These are phyloP conservation scores for Fusarium armeniacum DNA, from an alignment of 2,329 filamentous ascomycete species.

Conservation along the genomic window DNA sequence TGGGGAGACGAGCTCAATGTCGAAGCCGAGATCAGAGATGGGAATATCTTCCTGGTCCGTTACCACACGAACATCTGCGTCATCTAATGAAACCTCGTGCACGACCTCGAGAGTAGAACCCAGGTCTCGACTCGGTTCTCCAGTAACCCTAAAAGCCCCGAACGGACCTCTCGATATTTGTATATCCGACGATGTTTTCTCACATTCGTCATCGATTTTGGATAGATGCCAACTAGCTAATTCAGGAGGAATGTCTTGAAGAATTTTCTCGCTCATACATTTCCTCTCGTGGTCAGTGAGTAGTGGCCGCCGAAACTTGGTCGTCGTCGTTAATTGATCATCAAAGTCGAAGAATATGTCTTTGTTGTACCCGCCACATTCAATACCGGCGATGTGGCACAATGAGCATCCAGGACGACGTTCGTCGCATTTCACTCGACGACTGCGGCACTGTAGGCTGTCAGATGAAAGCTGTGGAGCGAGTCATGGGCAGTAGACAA, in stretches of 20 bases:
- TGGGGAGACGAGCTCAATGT: background rate
- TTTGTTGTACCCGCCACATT: constrained; percentile 36
- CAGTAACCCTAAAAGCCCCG: constrained; percentile 23
- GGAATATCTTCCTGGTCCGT: background rate
- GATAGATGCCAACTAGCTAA: constrained; percentile 22
- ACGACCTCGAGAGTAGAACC: background rate
- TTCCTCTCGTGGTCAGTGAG: constrained; percentile 28
- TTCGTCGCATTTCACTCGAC: constrained; percentile 42
- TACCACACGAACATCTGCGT: rapidly evolving
- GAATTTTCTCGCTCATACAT: constrained; percentile 30
- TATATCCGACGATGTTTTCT: constrained; percentile 2
- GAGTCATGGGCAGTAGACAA: background rate
- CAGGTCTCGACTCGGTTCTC: background rate
- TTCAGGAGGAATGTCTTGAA: constrained; percentile 8
- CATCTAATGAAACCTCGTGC: rapidly evolving
- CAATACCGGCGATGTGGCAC: constrained; percentile 18
- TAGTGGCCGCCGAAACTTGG: constrained; percentile 30
- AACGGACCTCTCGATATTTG: constrained; percentile 38
- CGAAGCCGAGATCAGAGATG: background rate
- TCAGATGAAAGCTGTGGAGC: no score
- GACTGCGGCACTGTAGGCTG: constrained; percentile 5
- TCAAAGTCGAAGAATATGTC: constrained; percentile 40
- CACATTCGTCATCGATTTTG: constrained; percentile 36
- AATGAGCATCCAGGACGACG: constrained; percentile 29
- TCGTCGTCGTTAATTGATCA: background rate